These are phyloP conservation scores for Penicillium egyptiacum DNA, from an alignment of 495 filamentous ascomycete genomes.

Conservation along the genomic window DNA sequence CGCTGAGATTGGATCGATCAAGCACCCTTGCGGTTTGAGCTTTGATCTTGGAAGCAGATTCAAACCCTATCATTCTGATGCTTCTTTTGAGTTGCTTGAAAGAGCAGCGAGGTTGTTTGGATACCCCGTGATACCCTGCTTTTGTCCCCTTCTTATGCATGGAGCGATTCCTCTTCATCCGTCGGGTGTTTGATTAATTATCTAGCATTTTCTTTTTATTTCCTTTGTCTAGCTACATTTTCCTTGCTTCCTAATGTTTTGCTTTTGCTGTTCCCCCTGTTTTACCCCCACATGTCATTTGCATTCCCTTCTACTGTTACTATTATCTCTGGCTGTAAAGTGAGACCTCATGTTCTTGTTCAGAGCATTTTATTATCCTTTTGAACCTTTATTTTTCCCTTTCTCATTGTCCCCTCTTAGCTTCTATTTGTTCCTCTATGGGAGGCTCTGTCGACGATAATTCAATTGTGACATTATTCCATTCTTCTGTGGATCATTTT, in stretches of 20 bases:
- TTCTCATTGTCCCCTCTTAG: conserved; percentile 6
- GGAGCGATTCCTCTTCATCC: conserved; percentile 36
- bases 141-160: conserved; percentile 42
- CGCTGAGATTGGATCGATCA: conserved; percentile 19
- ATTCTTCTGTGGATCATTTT: conserved; percentile 7
- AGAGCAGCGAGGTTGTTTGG: conserved; percentile 46
- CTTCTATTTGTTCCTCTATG: conserved; percentile 25
- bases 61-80: conserved; percentile 24
- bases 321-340: conserved; percentile 48
- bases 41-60: conserved; percentile 28
- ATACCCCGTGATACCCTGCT: conserved; percentile 51
- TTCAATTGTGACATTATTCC: conserved; percentile 24
- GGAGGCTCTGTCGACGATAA: conserved; percentile 27
- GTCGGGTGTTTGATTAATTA: conserved; percentile 33
- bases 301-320: conserved; percentile 37
- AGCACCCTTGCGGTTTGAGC: conserved; percentile 17
- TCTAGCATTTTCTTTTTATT: conserved; percentile 37
- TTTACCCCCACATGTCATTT: conserved; percentile 20
- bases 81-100: conserved; percentile 25
- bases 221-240: conserved; percentile 41
- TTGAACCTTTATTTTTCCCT: conserved; percentile 1
- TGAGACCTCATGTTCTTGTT: conserved; percentile 29
- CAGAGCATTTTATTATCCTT: conserved; percentile 19
- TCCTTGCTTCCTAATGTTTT: conserved; percentile 35
- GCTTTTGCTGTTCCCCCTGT: conserved; percentile 13